phyloP scores from a whole-genome alignment of 768 basidiomycete genomes.

The Favolaschia claudopus region DNA sequence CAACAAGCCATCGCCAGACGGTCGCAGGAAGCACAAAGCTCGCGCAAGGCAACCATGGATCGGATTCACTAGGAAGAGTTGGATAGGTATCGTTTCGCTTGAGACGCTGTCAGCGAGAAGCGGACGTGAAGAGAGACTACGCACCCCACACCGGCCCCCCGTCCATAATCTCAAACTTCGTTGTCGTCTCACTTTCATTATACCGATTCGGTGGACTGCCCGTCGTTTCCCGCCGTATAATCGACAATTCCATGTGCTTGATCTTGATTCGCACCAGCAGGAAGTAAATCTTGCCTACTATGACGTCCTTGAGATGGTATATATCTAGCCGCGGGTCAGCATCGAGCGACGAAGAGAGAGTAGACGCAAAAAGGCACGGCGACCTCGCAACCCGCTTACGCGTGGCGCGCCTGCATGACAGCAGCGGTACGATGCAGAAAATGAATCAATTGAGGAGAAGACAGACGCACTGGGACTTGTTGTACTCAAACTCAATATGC shows the following conservation, averaged over 20 bases:
- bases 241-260: slow-evolving; percentile 99
- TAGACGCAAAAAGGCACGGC: background rate
- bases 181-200: slow-evolving; percentile 98
- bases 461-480: slow-evolving; percentile 92
- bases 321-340: slow-evolving; percentile 57
- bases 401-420: no score
- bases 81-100: no score
- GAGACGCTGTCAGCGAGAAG: no score
- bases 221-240: slow-evolving; percentile 96
- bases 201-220: slow-evolving; percentile 99
- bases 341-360: background rate
- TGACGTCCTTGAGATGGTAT: slow-evolving; percentile 98
- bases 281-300: slow-evolving; percentile 99
- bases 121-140: no score
- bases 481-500: slow-evolving; percentile 99
- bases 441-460: background rate
- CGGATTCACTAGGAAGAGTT: no score
- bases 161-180: slow-evolving; percentile 99
- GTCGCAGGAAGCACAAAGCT: no score
- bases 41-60: no score
- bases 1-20: no score
- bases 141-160: slow-evolving; percentile 94
- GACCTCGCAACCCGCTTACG: no score
- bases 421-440: no score
- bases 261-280: slow-evolving; percentile 98